These are phyloP conservation scores for Hymenoscyphus occultus DNA, from an alignment of 2,329 filamentous ascomycete species.

Conservation along the genomic window DNA sequence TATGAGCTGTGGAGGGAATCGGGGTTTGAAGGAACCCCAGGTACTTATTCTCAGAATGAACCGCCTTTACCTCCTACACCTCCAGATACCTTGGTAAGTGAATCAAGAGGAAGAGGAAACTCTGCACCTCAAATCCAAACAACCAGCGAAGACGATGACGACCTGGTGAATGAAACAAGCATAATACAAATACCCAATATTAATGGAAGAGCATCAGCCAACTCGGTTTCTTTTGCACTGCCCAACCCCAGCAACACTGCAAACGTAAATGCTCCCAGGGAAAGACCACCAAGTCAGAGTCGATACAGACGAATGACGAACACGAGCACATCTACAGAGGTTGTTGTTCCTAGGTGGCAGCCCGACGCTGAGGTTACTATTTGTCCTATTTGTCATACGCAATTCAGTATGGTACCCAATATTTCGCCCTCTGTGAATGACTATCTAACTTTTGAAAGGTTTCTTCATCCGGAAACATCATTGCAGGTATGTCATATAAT, in stretches of 20 bases:
- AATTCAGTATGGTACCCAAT: constrained; percentile 55
- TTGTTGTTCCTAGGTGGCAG: constrained; percentile 77
- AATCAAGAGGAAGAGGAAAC: constrained; percentile 13
- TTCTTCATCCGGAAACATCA: constrained; percentile 88
- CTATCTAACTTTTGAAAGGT: constrained; percentile 36
- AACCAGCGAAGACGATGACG: not conserved
- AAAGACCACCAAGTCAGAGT: constrained; percentile 8
- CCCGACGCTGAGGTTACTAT: constrained; percentile 77
- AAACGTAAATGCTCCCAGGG: not conserved
- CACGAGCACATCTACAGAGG: constrained; percentile 5
- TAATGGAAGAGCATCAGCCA: not conserved
- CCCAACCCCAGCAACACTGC: not conserved
- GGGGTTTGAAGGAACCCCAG: constrained; percentile 8
- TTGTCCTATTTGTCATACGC: constrained; percentile 78
- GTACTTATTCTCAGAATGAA: constrained; percentile 4
- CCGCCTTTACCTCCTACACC: not conserved
- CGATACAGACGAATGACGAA: constrained; percentile 2
- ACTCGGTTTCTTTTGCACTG: not conserved
- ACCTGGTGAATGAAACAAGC: constrained; percentile 4
- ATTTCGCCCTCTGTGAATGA: not conserved
- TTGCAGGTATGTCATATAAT: constrained; percentile 62
- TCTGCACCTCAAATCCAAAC: constrained; percentile 10
- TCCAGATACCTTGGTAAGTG: not conserved
- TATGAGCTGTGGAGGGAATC: constrained; percentile 14
- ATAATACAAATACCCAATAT: not conserved